Evolutionary conservation across 208 protist species (phyloP).

Genomic region (Acanthamoeba lugdunensis): DNA sequence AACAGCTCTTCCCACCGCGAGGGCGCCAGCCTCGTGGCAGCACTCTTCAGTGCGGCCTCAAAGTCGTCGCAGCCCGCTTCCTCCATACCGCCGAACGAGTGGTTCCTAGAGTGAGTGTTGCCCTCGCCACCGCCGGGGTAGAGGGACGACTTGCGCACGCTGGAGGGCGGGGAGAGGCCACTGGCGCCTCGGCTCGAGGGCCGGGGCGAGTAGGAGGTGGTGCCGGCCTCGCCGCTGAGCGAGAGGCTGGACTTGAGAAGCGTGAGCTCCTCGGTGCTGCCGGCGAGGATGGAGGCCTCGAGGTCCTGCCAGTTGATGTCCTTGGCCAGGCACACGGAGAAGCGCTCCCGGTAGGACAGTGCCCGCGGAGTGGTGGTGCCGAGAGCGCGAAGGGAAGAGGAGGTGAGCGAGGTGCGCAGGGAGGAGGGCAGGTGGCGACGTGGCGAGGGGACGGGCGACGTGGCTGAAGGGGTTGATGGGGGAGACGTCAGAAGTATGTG

Average conservation of each 20-base stretch:
- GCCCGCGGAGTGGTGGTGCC: background rate
- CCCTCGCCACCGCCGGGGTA: background rate
- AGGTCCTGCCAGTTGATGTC: constrained; percentile 68
- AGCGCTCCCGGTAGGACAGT: background rate
- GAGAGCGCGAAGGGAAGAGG: background rate
- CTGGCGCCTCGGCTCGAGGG: too few relatives aligned
- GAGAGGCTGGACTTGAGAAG: background rate
- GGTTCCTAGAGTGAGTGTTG: background rate
- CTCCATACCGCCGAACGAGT: background rate
- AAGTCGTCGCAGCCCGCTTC: constrained; percentile 20
- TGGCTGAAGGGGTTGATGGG: background rate
- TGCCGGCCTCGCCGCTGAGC: background rate
- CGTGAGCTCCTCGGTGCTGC: constrained; percentile 13
- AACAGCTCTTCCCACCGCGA: constrained; percentile 64
- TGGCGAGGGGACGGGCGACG: background rate
- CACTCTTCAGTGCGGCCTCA: background rate
- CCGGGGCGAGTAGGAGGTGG: background rate
- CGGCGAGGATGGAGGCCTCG: constrained; percentile 53
- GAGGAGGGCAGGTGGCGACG: background rate
- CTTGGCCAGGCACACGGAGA: background rate
- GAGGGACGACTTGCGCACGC: background rate
- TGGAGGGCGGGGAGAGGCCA: background rate
- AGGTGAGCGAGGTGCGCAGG: background rate
- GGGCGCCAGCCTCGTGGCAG: background rate
- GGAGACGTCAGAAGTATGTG: background rate